Percentiles rank a stretch among this genome's conserved stretches.
These are phyloP conservation scores for Aspergillus arachidicola DNA, from an alignment of 2,329 filamentous ascomycete genomes.

Conservation along the genomic window DNA sequence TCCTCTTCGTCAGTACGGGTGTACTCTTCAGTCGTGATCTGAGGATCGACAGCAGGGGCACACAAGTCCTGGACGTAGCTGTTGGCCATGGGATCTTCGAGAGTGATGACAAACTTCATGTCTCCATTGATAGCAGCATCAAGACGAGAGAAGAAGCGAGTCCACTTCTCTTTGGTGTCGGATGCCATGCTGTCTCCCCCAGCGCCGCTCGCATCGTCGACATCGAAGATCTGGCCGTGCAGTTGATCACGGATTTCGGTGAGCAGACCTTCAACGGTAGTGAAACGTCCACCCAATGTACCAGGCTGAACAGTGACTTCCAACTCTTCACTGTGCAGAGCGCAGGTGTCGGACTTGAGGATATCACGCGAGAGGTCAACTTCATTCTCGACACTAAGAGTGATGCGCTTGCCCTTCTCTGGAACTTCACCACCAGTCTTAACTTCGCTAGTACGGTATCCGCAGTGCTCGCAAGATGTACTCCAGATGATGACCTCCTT, in stretches of 20 bases:
- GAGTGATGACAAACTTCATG: slow-evolving; percentile 76
- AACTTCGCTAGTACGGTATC: slow-evolving; percentile 94
- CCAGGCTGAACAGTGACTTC: slow-evolving; percentile 86
- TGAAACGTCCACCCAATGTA: slow-evolving; percentile 93
- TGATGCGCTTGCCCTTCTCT: slow-evolving; percentile 80
- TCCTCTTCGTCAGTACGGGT: slow-evolving; percentile 87
- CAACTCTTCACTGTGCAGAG: slow-evolving; percentile 82
- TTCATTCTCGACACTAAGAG: slow-evolving; percentile 67
- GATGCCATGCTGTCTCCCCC: slow-evolving; percentile 78
- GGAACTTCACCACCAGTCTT: slow-evolving; percentile 96
- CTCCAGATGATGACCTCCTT: slow-evolving; percentile 97
- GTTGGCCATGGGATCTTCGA: slow-evolving; percentile 86
- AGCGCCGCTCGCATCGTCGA: slow-evolving; percentile 56
- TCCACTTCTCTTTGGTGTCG: slow-evolving; percentile 73
- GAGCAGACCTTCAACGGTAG: slow-evolving; percentile 90
- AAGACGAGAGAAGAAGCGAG: slow-evolving; percentile 75
- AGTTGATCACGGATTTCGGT: slow-evolving; percentile 92
- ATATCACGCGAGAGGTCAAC: slow-evolving; percentile 88
- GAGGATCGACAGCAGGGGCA: slow-evolving; percentile 78
- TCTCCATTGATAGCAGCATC: slow-evolving; percentile 78
- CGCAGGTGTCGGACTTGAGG: slow-evolving; percentile 92
- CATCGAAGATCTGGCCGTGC: slow-evolving; percentile 82
- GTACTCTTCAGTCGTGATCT: slow-evolving; percentile 81
- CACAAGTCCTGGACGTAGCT: slow-evolving; percentile 90
- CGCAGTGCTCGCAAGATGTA: slow-evolving; percentile 87